Evolutionary conservation across 768 basidiomycete genomes (phyloP), one percentile per base, ranked within the genome.

Genomic region (Termitomyces sp.): DNA sequence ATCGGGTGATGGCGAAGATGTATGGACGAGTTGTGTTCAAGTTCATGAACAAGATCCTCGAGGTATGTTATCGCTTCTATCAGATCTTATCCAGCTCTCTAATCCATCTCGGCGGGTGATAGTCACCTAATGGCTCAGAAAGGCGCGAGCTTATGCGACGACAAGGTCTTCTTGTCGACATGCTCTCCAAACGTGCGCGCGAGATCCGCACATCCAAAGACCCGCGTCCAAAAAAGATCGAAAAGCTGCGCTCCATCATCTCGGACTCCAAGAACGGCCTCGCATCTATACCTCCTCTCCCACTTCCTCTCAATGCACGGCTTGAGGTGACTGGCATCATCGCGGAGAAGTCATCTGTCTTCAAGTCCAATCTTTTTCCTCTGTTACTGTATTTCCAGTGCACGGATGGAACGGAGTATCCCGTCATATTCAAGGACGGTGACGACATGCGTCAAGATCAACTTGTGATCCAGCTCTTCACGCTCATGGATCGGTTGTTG

Each of bases 401-500:
- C 66, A 79, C 86, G 11, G 90, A 93, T 59, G 89, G 91, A 11
- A 83, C 86, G 16, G 92, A 95, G 70, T 98, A 91, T 73, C 92
- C 96, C 0, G 84, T 98, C 55, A 98, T 99, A 62, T 98, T 98
- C 83, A 99, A 98, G 75, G 96, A 98, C 66, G 97, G 97, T 15
- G 97, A 98, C 70, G 97, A 99, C 70, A 90, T 98, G 82, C 88
- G 97, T 22, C 97, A 99, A 73, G 97, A 99, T 71, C 97, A 99
- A 73, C 85, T 99, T 40, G 96, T 98, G 32, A 90, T 98, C 54
- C 97, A 99, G 73, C 81, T 98, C n/a, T 96, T 99, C 74, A 97
- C 95, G 16, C 85, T 99, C 32, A 99, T 99, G 97, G 95, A 99
- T 71, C 83, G 91, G 52, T 74, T 99, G 28, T 75, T 98, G 63